phyloP scores from a whole-genome alignment of 176 grass and related monocot species.

The Musa beccarii region DNA sequence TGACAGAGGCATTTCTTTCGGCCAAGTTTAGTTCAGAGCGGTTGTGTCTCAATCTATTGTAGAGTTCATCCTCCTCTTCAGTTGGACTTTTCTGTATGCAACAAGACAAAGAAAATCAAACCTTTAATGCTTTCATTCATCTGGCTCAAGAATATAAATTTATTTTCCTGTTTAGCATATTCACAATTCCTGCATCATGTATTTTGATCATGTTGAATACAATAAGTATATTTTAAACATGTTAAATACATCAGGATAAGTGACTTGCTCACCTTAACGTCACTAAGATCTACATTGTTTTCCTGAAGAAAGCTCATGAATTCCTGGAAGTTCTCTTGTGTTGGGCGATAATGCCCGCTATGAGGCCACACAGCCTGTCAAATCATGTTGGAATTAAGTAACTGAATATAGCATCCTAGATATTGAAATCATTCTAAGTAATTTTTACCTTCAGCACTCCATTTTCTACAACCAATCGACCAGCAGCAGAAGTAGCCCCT shows the following conservation, averaged over 20 bases:
- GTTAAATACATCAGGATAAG: not conserved
- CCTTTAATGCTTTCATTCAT: too few species aligned
- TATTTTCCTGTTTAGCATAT: too few species aligned
- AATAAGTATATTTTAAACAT: not conserved
- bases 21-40: slow-evolving; percentile 25
- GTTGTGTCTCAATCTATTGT: slow-evolving; percentile 19
- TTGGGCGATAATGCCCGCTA: slow-evolving; percentile 62
- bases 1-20: not conserved
- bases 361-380: slow-evolving; percentile 30
- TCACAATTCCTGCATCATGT: too few species aligned
- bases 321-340: slow-evolving; percentile 70
- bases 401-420: not conserved
- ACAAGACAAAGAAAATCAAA: not conserved
- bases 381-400: not conserved
- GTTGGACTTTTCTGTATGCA: slow-evolving; percentile 54
- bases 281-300: slow-evolving; percentile 53
- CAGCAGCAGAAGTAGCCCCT: slow-evolving; percentile 67
- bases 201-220: too few species aligned
- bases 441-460: slow-evolving; percentile 50
- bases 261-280: slow-evolving; percentile 51
- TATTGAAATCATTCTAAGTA: too few species aligned
- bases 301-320: slow-evolving; percentile 76
- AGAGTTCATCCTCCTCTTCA: slow-evolving; percentile 53
- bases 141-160: too few species aligned
- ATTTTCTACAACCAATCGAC: slow-evolving; percentile 67